phyloP scores from a whole-genome alignment of 75 land plant species.

The Sequoia sempervirens region DNA sequence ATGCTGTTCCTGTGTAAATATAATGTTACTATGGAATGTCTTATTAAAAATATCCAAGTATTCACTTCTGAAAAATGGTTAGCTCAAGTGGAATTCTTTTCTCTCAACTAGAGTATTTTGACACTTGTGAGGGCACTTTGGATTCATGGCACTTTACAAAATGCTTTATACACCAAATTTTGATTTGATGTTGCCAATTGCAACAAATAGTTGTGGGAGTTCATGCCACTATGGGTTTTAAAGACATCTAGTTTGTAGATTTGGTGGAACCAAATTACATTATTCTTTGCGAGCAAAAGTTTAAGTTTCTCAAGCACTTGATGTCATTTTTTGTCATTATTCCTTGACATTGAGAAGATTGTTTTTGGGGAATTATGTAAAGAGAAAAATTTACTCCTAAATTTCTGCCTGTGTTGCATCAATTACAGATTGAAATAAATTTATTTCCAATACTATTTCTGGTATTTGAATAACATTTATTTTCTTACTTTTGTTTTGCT shows the following conservation, averaged over 20 bases:
- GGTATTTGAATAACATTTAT: not conserved
- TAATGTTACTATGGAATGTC: not conserved
- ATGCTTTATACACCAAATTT: not conserved
- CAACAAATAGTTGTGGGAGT: not conserved
- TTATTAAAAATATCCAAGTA: not conserved
- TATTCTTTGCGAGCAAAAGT: not conserved
- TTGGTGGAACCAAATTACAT: not conserved
- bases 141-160: not conserved
- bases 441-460: not conserved
- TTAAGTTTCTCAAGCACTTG: not conserved
- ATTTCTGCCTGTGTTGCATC: not conserved
- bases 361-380: not conserved
- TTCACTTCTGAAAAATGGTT: too few relatives aligned
- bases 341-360: not conserved
- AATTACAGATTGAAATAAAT: not conserved
- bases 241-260: not conserved
- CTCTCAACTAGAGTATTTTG: not conserved
- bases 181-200: not conserved
- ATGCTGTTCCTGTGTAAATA: too few relatives aligned
- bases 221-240: not conserved
- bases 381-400: not conserved
- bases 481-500: slow-evolving; percentile 6
- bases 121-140: not conserved
- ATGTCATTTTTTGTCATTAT: not conserved
- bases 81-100: too few relatives aligned